Conservation (phyloP, 441 rosid genomes). For the Jatropha multifida region DNA sequence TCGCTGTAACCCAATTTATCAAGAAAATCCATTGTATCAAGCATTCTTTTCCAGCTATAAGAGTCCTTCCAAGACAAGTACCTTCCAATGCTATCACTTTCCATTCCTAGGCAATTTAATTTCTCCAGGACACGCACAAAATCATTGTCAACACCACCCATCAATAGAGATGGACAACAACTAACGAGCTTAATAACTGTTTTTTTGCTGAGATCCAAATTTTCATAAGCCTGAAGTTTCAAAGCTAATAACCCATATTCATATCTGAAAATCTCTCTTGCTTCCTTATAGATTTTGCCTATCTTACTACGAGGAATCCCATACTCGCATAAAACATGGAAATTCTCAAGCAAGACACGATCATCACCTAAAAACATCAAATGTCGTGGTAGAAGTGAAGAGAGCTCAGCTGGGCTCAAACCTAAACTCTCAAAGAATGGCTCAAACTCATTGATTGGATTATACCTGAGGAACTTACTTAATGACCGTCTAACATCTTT, state of each 20-base stretch:
- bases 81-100: slow-evolving; percentile 48
- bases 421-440: slow-evolving; percentile 87
- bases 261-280: slow-evolving; percentile 49
- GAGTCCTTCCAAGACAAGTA: slow-evolving; percentile 38
- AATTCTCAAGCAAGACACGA: slow-evolving; percentile 57
- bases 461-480: slow-evolving; percentile 56
- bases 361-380: slow-evolving; percentile 61
- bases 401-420: slow-evolving; percentile 45
- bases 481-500: slow-evolving; percentile 45
- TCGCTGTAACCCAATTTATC: slow-evolving; percentile 53
- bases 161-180: slow-evolving; percentile 55
- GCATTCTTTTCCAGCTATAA: slow-evolving; percentile 58
- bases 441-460: slow-evolving; percentile 79
- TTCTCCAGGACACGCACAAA: slow-evolving; percentile 54
- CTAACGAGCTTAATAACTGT: slow-evolving; percentile 54
- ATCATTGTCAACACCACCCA: slow-evolving; percentile 43
- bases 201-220: slow-evolving; percentile 50
- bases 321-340: slow-evolving; percentile 52
- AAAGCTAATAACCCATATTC: slow-evolving; percentile 41
- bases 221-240: slow-evolving; percentile 58
- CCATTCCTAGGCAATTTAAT: slow-evolving; percentile 45
- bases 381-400: slow-evolving; percentile 41
- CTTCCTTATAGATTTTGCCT: slow-evolving; percentile 65
- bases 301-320: slow-evolving; percentile 68
- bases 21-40: slow-evolving; percentile 60